Base-by-base conservation (phyloP, 1,284 basidiomycete genomes). In the Salmacisia buchloeana region DNA sequence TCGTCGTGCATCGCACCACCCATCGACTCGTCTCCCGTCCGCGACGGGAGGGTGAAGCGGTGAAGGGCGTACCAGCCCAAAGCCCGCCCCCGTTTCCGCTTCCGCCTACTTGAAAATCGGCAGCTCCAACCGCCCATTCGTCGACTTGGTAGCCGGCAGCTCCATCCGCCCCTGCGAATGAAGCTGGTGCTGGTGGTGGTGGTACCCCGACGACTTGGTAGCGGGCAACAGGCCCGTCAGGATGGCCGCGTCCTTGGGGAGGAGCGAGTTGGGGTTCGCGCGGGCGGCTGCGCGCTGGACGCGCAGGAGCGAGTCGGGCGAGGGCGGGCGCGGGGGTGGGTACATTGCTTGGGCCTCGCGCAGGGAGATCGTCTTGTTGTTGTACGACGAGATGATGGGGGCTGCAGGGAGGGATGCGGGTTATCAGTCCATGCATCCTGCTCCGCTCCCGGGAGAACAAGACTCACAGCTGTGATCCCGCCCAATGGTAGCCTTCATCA, bases 401-500 rank as follows among this genome's bases (percentile, higher is more conserved):
- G 75, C 66, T 74, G 67, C 35, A 38, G 15, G 35, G 15, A 7
- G 35, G 35, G 35, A 15, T 9, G 35, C 15, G 35, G 15, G 27
- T 7, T 38, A 7, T 38, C 35, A 38, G 15, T 7, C 35, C 9
- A 7, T 38, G 35, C 9, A 15, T 15, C 7, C 7, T 15, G 35
- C 15, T 38, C 35, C 35, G 7, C 23, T 15, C 9, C 15, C 7
- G 35, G 7, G 7, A 10, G 36, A 38, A 38, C 9, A 34, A 15
- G 31, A 63, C 63, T 64, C 61, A 66, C 67, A 70, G 41, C 62
- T 69, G 56, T 71, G 67, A 62, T 79, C 77, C 62, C 96, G 84
- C 15, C 87, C 89, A 74, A 99, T 99, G 3, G 94, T 97, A 1
- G 93, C 90, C 81, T 98, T 99, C 91, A 97, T 97, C 73, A 99